phyloP scores from a whole-genome alignment of 1,139 yeast species.

The Geotrichum klebahnii region DNA sequence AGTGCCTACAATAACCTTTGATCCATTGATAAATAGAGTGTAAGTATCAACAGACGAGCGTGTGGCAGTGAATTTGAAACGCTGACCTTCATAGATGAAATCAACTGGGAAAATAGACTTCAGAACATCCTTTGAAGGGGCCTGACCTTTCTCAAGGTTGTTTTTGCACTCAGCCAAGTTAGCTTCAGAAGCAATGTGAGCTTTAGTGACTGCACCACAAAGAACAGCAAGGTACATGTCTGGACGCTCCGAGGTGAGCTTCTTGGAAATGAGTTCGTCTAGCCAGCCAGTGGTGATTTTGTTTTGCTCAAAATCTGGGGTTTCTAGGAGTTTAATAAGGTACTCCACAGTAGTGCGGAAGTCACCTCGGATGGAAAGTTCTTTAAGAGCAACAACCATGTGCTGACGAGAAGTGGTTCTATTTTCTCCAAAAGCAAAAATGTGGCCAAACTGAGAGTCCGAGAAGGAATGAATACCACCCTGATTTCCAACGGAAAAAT shows the following conservation, averaged over 20 bases:
- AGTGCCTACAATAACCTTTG: slow-evolving; percentile 82
- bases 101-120: slow-evolving; percentile 89
- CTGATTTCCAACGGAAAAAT: slow-evolving; percentile 92
- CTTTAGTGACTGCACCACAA: slow-evolving; percentile 96
- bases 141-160: slow-evolving; percentile 91
- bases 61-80: slow-evolving; percentile 93
- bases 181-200: slow-evolving; percentile 74
- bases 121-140: slow-evolving; percentile 72
- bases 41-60: slow-evolving; percentile 83
- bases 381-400: slow-evolving; percentile 97
- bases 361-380: slow-evolving; percentile 94
- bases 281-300: slow-evolving; percentile 98
- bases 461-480: slow-evolving; percentile 97
- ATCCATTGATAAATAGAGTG: slow-evolving; percentile 88
- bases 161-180: slow-evolving; percentile 63
- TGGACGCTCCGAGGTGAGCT: slow-evolving; percentile 94
- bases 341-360: slow-evolving; percentile 98
- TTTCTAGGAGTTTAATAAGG: slow-evolving; percentile 86
- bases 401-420: slow-evolving; percentile 97
- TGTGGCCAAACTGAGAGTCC: slow-evolving; percentile 98
- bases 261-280: slow-evolving; percentile 88
- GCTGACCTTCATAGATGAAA: slow-evolving; percentile 88
- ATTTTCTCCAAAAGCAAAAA: slow-evolving; percentile 97
- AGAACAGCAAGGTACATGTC: slow-evolving; percentile 84
- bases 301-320: slow-evolving; percentile 93